phyloP scores from a whole-genome alignment of 768 basidiomycete species.

The Kwoniella heveanensis region DNA sequence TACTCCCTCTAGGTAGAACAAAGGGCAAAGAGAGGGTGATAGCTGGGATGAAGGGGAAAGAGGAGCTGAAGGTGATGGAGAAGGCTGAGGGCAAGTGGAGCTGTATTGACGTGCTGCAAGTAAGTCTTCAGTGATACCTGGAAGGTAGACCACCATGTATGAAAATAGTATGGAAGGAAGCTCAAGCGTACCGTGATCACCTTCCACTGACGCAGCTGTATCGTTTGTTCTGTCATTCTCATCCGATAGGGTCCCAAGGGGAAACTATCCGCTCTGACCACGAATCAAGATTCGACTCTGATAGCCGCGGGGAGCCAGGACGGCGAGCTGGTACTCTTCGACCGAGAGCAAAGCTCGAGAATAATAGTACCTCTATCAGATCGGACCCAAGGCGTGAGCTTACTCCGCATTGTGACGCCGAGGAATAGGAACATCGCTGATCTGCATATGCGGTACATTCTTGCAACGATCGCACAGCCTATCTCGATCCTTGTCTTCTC shows the following conservation, averaged over 20 bases:
- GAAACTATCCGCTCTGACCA: neutral
- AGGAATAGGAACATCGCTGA: too few species aligned
- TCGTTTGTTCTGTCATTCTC: too few species aligned
- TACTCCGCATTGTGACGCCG: too few species aligned
- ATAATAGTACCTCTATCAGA: conserved; percentile 3
- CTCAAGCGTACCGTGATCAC: neutral
- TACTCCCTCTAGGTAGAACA: conserved; percentile 3
- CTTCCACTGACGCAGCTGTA: neutral
- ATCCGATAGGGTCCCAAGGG: conserved; percentile 9
- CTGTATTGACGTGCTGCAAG: conserved; percentile 17
- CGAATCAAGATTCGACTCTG: neutral
- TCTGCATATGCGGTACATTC: neutral
- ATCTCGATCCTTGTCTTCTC: conserved; percentile 20
- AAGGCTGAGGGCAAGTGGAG: conserved; percentile 29
- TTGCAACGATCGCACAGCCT: conserved; percentile 5
- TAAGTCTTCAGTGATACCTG: conserved; percentile 6
- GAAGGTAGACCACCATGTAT: too few species aligned
- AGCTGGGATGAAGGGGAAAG: neutral
- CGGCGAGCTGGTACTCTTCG: conserved; percentile 18
- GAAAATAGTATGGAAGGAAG: too few species aligned
- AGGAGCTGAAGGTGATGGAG: conserved; percentile 17
- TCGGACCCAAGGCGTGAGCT: conserved; percentile 1
- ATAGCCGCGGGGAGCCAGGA: conserved; percentile 4
- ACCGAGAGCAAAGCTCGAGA: neutral
- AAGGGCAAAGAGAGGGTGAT: conserved; percentile 5